phyloP scores from a whole-genome alignment of 768 basidiomycete species.

The Postia placenta region DNA sequence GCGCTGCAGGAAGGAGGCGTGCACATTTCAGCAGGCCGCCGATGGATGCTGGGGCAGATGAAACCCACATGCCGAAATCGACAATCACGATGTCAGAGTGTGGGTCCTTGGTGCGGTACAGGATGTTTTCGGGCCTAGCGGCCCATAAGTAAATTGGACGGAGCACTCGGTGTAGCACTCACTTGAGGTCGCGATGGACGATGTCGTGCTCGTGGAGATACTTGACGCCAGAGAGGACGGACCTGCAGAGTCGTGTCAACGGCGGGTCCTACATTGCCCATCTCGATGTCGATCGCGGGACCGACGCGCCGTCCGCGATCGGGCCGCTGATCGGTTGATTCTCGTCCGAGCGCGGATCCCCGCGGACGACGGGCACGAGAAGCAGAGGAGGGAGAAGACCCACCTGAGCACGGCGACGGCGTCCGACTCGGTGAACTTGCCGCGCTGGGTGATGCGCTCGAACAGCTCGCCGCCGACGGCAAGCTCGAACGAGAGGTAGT shows the following conservation, averaged over 20 bases:
- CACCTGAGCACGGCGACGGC: slow-evolving; percentile 73
- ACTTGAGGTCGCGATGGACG: slow-evolving; percentile 96
- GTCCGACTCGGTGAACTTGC: slow-evolving; percentile 92
- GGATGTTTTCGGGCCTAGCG: slow-evolving; percentile 89
- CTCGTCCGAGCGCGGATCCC: not conserved
- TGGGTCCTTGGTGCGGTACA: slow-evolving; percentile 73
- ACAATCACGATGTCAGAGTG: slow-evolving; percentile 90
- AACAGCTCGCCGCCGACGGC: slow-evolving; percentile 95
- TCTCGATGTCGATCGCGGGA: no score
- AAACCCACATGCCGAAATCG: slow-evolving; percentile 90
- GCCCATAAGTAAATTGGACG: no score
- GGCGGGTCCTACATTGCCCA: no score
- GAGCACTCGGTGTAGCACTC: slow-evolving; percentile 12
- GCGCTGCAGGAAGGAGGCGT: slow-evolving; percentile 40
- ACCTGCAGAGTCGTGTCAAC: slow-evolving; percentile 46
- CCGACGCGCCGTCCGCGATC: no score
- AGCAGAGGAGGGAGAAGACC: slow-evolving; percentile 19
- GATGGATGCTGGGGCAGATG: not conserved
- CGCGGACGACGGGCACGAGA: not conserved
- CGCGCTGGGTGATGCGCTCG: slow-evolving; percentile 74
- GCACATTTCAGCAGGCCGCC: no score
- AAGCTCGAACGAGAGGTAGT: slow-evolving; percentile 93
- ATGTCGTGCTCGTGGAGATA: slow-evolving; percentile 92
- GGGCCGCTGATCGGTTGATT: no score
- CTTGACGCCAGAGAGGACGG: slow-evolving; percentile 75